Evolutionary conservation across 2,329 filamentous ascomycete species (phyloP).

Genomic region (Colletotrichum nymphaeae): DNA sequence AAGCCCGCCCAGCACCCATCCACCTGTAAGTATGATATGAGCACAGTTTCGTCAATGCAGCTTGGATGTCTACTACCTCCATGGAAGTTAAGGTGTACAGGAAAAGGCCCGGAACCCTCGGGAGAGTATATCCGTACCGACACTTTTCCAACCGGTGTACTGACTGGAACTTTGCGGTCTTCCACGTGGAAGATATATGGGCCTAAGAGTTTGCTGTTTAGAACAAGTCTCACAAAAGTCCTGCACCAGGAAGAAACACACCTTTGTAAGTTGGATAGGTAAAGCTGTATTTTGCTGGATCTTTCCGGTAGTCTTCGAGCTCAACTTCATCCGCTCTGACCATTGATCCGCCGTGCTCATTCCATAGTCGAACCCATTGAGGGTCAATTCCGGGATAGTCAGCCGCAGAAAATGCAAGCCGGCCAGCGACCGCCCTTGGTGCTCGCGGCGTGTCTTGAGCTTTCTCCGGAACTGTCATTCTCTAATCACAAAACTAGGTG

Average conservation of each 20-base stretch:
- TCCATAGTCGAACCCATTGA: conserved; percentile 44
- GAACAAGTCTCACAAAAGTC: fast-evolving
- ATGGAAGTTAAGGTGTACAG: conserved; percentile 41
- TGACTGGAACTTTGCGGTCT: conserved; percentile 40
- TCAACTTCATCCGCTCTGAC: conserved; percentile 42
- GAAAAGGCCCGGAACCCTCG: conserved; percentile 41
- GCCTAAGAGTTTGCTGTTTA: not conserved
- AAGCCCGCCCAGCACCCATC: conserved; percentile 42
- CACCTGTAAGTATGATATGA: conserved; percentile 25
- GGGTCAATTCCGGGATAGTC: conserved; percentile 40
- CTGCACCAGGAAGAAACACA: not conserved
- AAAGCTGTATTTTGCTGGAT: conserved; percentile 43
- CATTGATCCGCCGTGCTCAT: conserved; percentile 41
- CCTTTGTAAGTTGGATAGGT: conserved; percentile 42
- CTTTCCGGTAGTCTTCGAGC: conserved; percentile 41
- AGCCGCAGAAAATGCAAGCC: conserved; percentile 15
- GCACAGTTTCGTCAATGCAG: too few relatives aligned
- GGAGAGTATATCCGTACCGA: conserved; percentile 42
- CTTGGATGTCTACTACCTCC: conserved; percentile 31
- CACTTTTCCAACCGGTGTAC: conserved; percentile 39
- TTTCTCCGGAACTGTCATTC: not conserved
- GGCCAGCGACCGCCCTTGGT: not conserved
- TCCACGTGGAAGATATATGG: conserved; percentile 23
- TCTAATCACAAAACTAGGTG: too few relatives aligned
- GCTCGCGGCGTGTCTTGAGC: not conserved